Conservation (phyloP, 1,284 basidiomycete genomes). For the Pseudozyma sp. region DNA sequence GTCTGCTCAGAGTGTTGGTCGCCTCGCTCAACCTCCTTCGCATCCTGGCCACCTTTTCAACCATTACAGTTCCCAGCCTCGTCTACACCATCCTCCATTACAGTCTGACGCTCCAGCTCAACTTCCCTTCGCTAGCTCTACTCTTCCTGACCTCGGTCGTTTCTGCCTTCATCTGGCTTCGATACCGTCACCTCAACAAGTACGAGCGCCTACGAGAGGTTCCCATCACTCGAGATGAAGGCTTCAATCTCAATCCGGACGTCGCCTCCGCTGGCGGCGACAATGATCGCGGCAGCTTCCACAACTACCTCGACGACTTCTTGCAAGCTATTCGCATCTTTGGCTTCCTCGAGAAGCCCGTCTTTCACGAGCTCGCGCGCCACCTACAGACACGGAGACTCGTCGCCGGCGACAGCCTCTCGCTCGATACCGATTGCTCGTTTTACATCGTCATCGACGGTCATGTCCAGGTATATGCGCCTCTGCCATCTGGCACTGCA, state of each 20-base stretch:
- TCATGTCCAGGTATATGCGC: constrained; percentile 67
- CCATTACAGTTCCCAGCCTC: constrained; percentile 62
- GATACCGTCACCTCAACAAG: constrained; percentile 64
- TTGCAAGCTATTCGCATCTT: constrained; percentile 68
- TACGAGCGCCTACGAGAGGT: constrained; percentile 65
- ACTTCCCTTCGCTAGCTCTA: constrained; percentile 61
- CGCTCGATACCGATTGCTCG: constrained; percentile 63
- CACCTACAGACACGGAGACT: constrained; percentile 66
- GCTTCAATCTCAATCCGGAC: constrained; percentile 65
- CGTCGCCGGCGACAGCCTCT: constrained; percentile 64
- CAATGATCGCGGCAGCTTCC: constrained; percentile 60
- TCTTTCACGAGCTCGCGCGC: constrained; percentile 68
- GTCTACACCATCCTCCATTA: constrained; percentile 64
- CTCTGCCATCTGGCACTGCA: constrained; percentile 35
- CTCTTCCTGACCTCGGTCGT: constrained; percentile 51
- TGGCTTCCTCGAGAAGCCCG: constrained; percentile 68
- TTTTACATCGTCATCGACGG: constrained; percentile 69
- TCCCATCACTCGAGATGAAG: constrained; percentile 64
- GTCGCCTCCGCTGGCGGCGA: constrained; percentile 52
- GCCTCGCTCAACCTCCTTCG: constrained; percentile 60
- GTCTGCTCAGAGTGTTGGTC: constrained; percentile 52
- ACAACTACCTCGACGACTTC: constrained; percentile 68
- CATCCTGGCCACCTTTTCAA: constrained; percentile 55
- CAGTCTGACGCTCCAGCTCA: constrained; percentile 66
- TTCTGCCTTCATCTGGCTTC: constrained; percentile 69